phyloP scores from a whole-genome alignment of 1,139 yeast genomes.

The Diutina mesorugosa region DNA sequence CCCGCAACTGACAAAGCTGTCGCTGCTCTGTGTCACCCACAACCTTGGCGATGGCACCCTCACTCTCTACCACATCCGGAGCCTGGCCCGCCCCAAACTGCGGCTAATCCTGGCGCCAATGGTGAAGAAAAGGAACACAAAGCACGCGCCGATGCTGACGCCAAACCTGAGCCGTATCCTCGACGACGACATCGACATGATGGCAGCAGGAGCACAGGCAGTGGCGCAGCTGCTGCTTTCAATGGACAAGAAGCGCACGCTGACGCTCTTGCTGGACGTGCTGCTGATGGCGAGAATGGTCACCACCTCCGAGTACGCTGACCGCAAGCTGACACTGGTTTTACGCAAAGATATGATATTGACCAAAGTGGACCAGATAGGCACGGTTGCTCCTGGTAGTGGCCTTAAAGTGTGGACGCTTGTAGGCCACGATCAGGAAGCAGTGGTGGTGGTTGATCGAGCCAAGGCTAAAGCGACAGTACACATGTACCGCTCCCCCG shows the following conservation, averaged over 20 bases:
- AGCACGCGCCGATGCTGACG: conserved; percentile 19
- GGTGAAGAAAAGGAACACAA: conserved; percentile 10
- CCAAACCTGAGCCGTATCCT: conserved; percentile 30
- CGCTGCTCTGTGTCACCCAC: conserved; percentile 40
- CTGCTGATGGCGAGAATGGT: conserved; percentile 55
- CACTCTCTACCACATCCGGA: conserved; percentile 37
- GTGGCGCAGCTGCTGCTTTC: conserved; percentile 15
- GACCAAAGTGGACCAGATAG: conserved; percentile 41
- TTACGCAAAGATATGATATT: conserved; percentile 56
- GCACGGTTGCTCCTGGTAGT: conserved; percentile 15
- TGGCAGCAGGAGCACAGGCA: conserved; percentile 4
- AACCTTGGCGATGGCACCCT: conserved; percentile 31
- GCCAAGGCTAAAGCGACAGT: conserved; percentile 21
- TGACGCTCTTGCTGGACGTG: conserved; percentile 41
- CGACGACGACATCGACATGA: conserved; percentile 23
- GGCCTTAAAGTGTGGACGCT: conserved; percentile 31
- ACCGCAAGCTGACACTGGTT: conserved; percentile 8
- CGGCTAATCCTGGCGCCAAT: background rate
- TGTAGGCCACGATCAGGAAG: conserved; percentile 42
- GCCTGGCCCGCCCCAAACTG: conserved; percentile 17
- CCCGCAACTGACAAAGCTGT: conserved; percentile 24
- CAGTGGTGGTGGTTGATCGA: conserved; percentile 33
- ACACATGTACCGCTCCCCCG: conserved; percentile 30
- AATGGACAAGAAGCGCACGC: conserved; percentile 39
- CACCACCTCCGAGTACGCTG: conserved; percentile 18